phyloP scores from a whole-genome alignment of 768 basidiomycete genomes.

The Psilocybe tampanensis region DNA sequence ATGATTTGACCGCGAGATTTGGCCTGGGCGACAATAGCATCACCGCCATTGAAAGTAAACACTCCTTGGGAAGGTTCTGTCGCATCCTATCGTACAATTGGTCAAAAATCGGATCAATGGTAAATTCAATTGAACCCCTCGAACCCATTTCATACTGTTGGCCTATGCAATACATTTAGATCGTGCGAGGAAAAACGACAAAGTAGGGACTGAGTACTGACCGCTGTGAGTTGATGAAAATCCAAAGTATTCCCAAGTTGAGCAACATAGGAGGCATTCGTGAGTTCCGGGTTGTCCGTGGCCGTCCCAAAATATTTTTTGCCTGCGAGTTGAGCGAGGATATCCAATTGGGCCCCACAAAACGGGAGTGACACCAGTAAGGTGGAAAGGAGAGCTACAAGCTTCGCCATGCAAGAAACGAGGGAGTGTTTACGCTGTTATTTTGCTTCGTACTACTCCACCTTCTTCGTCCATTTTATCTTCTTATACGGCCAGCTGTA shows the following conservation, averaged over 20 bases:
- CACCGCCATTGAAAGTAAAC: slow-evolving; percentile 50
- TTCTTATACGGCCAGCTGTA: neutral
- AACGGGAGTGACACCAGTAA: slow-evolving; percentile 11
- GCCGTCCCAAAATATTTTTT: slow-evolving; percentile 54
- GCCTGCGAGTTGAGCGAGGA: slow-evolving; percentile 39
- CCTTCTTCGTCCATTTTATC: slow-evolving; percentile 1
- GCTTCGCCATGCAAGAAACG: slow-evolving; percentile 11
- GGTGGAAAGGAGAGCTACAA: slow-evolving; percentile 4
- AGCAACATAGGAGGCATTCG: slow-evolving; percentile 41
- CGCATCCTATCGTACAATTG: slow-evolving; percentile 40
- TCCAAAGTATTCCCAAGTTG: slow-evolving; percentile 39
- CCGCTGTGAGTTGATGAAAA: slow-evolving; percentile 52
- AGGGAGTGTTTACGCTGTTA: neutral
- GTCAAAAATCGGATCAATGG: neutral
- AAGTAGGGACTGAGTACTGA: slow-evolving; percentile 12
- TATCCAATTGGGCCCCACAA: slow-evolving; percentile 17
- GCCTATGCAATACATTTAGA: slow-evolving; percentile 22
- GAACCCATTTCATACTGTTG: slow-evolving; percentile 61
- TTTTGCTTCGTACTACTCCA: neutral
- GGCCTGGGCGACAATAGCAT: slow-evolving; percentile 46
- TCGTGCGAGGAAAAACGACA: neutral
- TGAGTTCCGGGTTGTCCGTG: slow-evolving; percentile 50
- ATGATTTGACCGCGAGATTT: slow-evolving; percentile 47
- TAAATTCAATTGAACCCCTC: neutral
- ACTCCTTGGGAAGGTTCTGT: slow-evolving; percentile 50